Percentiles rank a stretch among this genome's conserved stretches.
phyloP scores from a whole-genome alignment of 768 basidiomycete genomes.

The button mushroom (Agaricus bisporus) region DNA sequence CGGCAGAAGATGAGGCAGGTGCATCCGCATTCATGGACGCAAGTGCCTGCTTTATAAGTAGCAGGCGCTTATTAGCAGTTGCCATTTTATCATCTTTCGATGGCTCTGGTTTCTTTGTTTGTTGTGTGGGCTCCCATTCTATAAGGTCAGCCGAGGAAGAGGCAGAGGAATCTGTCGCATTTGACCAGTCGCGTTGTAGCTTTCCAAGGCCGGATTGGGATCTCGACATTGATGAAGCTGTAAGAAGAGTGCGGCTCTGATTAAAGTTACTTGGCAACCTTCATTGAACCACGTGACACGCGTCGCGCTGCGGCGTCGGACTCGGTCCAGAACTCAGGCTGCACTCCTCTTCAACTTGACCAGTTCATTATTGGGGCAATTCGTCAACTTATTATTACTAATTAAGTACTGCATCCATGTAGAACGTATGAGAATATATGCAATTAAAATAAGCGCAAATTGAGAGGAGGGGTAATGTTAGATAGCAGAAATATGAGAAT shows the following conservation, averaged over 20 bases:
- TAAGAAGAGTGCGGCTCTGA: conserved; percentile 13
- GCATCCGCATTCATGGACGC: conserved; percentile 15
- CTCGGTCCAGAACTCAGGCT: neutral
- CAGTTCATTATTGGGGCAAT: neutral
- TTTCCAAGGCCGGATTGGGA: conserved; percentile 55
- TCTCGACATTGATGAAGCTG: conserved; percentile 21
- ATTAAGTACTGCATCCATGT: neutral
- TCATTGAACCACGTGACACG: conserved; percentile 14
- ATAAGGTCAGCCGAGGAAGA: conserved; percentile 35
- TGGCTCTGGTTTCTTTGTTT: conserved; percentile 23
- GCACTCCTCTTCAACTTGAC: too few relatives aligned
- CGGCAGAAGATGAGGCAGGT: conserved; percentile 9
- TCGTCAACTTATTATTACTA: conserved; percentile 1
- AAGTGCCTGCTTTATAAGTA: conserved; percentile 55
- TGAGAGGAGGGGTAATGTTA: conserved; percentile 23
- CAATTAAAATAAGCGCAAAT: conserved; percentile 6
- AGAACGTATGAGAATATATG: conserved; percentile 6
- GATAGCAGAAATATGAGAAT: conserved; percentile 15
- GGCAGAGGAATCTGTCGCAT: conserved; percentile 19
- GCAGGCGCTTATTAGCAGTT: conserved; percentile 37
- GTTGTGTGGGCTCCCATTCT: conserved; percentile 37
- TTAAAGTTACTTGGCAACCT: conserved; percentile 3
- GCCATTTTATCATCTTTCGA: conserved; percentile 18
- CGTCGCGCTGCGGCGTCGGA: neutral
- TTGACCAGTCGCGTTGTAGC: conserved; percentile 59